Conservation (phyloP, 495 filamentous ascomycete species). For the Aspergillus sclerotioniger region DNA sequence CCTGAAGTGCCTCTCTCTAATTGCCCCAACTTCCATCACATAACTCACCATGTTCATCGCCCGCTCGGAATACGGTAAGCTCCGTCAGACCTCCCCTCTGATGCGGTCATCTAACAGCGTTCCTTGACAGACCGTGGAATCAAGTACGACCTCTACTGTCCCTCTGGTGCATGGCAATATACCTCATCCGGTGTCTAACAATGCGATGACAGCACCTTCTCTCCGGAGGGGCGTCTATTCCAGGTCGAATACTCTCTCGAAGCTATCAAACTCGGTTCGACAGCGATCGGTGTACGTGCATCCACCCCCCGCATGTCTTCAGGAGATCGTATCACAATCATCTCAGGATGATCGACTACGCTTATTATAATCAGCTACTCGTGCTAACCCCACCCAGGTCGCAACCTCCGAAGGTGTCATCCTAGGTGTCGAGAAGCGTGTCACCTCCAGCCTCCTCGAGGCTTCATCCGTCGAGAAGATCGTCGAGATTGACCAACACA, state of each 20-base stretch:
- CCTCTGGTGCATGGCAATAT: background rate
- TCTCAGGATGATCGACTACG: background rate
- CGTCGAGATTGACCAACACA: slow-evolving; percentile 97
- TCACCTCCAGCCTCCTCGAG: slow-evolving; percentile 94
- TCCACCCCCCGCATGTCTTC: slow-evolving; percentile 3
- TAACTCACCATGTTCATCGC: slow-evolving; percentile 92
- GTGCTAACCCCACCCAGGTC: slow-evolving; percentile 47
- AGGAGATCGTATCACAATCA: slow-evolving; percentile 1
- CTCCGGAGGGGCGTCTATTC: slow-evolving; percentile 98
- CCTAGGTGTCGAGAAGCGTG: slow-evolving; percentile 97
- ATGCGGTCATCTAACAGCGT: slow-evolving; percentile 33
- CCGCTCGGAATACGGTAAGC: slow-evolving; percentile 97
- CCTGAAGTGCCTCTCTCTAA: slow-evolving; percentile 1
- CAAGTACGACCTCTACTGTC: slow-evolving; percentile 64
- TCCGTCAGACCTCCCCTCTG: slow-evolving; percentile 22
- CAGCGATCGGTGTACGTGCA: slow-evolving; percentile 82
- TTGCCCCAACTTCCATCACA: slow-evolving; percentile 10
- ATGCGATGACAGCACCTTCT: slow-evolving; percentile 82
- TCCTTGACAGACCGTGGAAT: slow-evolving; percentile 83
- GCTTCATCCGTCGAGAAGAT: slow-evolving; percentile 98
- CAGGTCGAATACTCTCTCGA: slow-evolving; percentile 99
- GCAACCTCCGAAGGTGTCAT: slow-evolving; percentile 91
- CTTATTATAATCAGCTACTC: slow-evolving; percentile 2
- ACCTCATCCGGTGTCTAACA: slow-evolving; percentile 23
- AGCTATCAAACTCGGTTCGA: slow-evolving; percentile 98